Percentiles rank a stretch among this genome's conserved stretches.
Evolutionary conservation across 805 yeast species (phyloP).

Genomic region (Candida ovalis): DNA sequence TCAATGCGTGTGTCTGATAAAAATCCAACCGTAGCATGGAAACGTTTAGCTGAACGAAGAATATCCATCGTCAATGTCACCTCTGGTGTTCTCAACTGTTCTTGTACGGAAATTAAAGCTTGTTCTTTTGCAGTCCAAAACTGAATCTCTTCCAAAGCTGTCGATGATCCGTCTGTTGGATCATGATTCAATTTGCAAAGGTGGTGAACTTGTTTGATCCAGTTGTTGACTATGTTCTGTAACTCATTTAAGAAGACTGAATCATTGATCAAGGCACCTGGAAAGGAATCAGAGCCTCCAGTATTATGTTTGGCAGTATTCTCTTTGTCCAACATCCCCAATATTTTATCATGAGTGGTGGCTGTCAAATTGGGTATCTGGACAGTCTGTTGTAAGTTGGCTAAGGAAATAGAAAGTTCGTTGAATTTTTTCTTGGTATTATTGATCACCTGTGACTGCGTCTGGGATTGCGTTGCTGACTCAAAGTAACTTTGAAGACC

Average conservation of each 20-base stretch:
- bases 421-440: conserved; percentile 58
- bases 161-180: conserved; percentile 46
- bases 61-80: conserved; percentile 56
- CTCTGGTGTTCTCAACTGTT: conserved; percentile 53
- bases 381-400: conserved; percentile 62
- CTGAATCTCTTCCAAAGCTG: conserved; percentile 59
- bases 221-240: conserved; percentile 66
- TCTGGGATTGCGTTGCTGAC: conserved; percentile 29
- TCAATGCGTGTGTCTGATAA: conserved; percentile 66
- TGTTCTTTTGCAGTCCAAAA: conserved; percentile 76
- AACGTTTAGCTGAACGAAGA: conserved; percentile 67
- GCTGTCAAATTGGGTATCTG: conserved; percentile 61
- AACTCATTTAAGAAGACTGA: conserved; percentile 58
- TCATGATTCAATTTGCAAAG: conserved; percentile 52
- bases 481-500: conserved; percentile 75
- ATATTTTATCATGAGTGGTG: conserved; percentile 49
- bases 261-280: conserved; percentile 39
- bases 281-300: conserved; percentile 10
- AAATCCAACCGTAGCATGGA: conserved; percentile 73
- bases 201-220: conserved; percentile 64
- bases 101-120: conserved; percentile 50
- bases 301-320: conserved; percentile 2
- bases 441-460: conserved; percentile 33
- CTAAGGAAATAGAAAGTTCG: conserved; percentile 64
- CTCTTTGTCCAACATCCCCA: conserved; percentile 31